Base-by-base conservation (phyloP, 768 basidiomycete species). In the Amanita muscaria region DNA sequence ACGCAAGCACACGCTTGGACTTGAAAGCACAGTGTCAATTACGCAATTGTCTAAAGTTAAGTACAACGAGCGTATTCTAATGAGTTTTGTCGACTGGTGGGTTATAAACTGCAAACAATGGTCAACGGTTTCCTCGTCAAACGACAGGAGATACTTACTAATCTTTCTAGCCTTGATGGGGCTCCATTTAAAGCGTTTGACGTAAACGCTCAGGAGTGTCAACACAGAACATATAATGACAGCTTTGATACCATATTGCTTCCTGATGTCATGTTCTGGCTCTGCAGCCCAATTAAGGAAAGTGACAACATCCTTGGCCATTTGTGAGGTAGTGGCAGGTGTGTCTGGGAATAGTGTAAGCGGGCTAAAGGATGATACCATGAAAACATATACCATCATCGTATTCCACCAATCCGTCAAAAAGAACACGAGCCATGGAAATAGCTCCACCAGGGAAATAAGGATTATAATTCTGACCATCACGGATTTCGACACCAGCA, bases 381-480 rank as follows among this genome's bases (percentile, higher is more conserved):
- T n/a, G n/a, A n/a, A n/a, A n/a, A n/a, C n/a, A n/a, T n/a, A n/a
- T 50, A 85, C 90, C 91, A 60, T 99, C 96, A 0, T 89, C 87
- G 62, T 88, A 99, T 64, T 99, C 96, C 46, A 98, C 94, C 35
- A 98, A 65, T 30, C 90, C 93, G 57, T 98, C 96, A 60, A 88
- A 98, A 53, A 98, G 69, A 27, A 97, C 80, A 59, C 94, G 89
- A 41, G 90, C 92, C 96, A 99, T 99, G 60, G 89, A 87, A 49
- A 98, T 97, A 53, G 92, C 92, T 58, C 93, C 94, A 44, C 96
- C 92, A 32, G 94, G 94, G 86, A 99, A 99, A 73, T 84, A 98
- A 15, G 92, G 91, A 69, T 90, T 91, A 76, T 96, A 98, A 77
- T 93, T 96, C 89, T 97, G 87, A 53, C 90, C 94, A 42, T 97